These are phyloP conservation scores for Pseudomonodictys pantanalensis DNA, from an alignment of 495 filamentous ascomycete species.

Conservation along the genomic window DNA sequence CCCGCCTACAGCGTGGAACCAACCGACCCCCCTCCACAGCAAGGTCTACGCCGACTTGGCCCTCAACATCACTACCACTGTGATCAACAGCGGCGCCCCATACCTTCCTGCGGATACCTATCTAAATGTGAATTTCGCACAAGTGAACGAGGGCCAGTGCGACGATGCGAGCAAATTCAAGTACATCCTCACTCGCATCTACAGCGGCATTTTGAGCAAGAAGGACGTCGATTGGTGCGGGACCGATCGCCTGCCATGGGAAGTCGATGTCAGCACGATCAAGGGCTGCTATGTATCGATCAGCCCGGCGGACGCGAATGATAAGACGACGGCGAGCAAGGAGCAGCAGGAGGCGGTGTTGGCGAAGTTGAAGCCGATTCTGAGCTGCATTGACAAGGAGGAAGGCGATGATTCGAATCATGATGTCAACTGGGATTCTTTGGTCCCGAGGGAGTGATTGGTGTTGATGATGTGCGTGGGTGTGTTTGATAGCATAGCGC, in stretches of 20 bases:
- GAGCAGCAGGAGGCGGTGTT: constrained; percentile 56
- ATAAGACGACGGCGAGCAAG: constrained; percentile 57
- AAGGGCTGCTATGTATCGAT: constrained; percentile 59
- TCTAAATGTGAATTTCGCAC: constrained; percentile 67
- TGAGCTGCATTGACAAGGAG: constrained; percentile 45
- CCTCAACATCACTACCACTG: constrained; percentile 51
- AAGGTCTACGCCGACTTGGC: constrained; percentile 60
- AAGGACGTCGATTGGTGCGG: constrained; percentile 59
- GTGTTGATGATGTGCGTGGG: too few relatives aligned
- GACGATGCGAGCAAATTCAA: constrained; percentile 50
- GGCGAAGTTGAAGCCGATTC: constrained; percentile 51
- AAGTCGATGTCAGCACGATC: constrained; percentile 48
- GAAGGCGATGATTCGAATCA: background rate
- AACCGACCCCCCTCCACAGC: constrained; percentile 49
- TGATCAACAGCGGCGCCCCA: constrained; percentile 55
- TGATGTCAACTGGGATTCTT: too few relatives aligned
- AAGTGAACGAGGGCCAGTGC: constrained; percentile 49
- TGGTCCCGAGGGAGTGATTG: too few relatives aligned
- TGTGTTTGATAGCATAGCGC: too few relatives aligned
- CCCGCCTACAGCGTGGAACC: constrained; percentile 53
- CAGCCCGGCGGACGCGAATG: constrained; percentile 57
- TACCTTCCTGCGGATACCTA: constrained; percentile 58
- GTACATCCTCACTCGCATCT: constrained; percentile 61
- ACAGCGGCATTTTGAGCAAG: constrained; percentile 51
- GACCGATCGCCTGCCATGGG: constrained; percentile 54